Conservation (phyloP, 2,329 filamentous ascomycete species). For the Ascochyta clinopodiicola region DNA sequence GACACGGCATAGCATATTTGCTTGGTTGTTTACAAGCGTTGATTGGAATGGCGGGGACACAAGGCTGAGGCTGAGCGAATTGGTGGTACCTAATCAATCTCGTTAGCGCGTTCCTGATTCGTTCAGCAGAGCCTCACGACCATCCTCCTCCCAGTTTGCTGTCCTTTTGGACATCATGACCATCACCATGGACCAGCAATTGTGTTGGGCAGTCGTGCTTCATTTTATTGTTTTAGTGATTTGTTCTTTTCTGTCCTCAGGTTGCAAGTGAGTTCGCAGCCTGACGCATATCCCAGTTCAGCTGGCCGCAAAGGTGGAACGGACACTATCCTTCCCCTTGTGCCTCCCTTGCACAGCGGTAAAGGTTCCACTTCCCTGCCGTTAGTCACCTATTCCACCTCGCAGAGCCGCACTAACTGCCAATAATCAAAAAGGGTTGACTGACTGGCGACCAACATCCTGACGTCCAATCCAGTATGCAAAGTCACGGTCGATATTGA, state of each 20-base stretch:
- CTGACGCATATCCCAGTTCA: neutral
- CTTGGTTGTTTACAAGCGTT: neutral
- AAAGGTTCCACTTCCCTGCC: no score
- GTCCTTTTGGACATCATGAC: neutral
- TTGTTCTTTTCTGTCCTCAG: no score
- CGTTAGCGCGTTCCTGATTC: neutral
- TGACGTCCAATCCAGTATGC: no score
- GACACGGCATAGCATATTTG: neutral
- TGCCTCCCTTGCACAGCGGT: no score
- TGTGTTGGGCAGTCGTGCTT: neutral
- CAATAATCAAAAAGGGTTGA: no score
- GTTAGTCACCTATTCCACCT: no score
- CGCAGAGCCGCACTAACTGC: no score
- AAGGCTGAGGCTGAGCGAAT: neutral
- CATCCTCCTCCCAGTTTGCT: constrained; percentile 3
- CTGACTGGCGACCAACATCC: no score
- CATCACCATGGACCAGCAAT: neutral
- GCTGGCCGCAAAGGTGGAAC: no score
- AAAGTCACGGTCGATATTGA: no score
- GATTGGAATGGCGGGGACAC: neutral
- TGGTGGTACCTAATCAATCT: neutral
- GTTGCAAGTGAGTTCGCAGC: neutral
- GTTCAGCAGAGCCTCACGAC: neutral
- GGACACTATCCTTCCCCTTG: no score
- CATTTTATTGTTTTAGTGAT: neutral